Percentiles rank a stretch among this genome's conserved stretches.
Conservation (phyloP, 352 stramenopile species). For the Phytophthora hybrid region DNA sequence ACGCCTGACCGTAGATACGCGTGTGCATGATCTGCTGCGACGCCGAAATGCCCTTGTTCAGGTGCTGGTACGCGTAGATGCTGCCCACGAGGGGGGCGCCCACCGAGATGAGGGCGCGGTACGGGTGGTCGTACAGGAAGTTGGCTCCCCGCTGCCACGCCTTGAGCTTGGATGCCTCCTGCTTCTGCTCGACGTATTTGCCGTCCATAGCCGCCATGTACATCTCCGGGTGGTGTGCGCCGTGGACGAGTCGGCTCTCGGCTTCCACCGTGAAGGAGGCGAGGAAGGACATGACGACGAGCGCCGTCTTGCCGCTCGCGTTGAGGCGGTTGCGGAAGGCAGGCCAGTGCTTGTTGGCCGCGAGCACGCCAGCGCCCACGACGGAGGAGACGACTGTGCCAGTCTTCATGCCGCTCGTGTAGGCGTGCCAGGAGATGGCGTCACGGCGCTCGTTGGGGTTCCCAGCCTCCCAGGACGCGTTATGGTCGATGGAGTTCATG, state of each 20-base stretch:
- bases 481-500: slow-evolving; percentile 28
- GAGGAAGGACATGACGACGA: slow-evolving; percentile 66
- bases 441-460: slow-evolving; percentile 62
- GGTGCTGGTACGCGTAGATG: slow-evolving; percentile 70
- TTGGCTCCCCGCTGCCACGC: slow-evolving; percentile 63
- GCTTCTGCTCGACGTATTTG: slow-evolving; percentile 50
- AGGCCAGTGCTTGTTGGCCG: slow-evolving; percentile 63
- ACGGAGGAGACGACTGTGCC: slow-evolving; percentile 37
- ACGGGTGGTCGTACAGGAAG: slow-evolving; percentile 80
- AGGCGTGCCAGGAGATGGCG: slow-evolving; percentile 72
- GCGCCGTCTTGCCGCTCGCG: slow-evolving; percentile 67
- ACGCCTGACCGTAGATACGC: slow-evolving; percentile 76
- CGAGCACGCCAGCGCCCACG: slow-evolving; percentile 38
- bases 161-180: slow-evolving; percentile 47
- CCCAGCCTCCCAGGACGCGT: slow-evolving; percentile 29
- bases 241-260: slow-evolving; percentile 62
- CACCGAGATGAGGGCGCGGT: slow-evolving; percentile 51
- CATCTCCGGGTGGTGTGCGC: slow-evolving; percentile 68
- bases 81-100: slow-evolving; percentile 66
- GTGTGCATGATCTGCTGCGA: slow-evolving; percentile 87
- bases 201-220: slow-evolving; percentile 68
- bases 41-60: slow-evolving; percentile 68
- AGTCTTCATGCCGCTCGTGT: slow-evolving; percentile 57
- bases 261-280: slow-evolving; percentile 69
- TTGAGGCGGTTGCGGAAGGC: slow-evolving; percentile 74